Percentiles rank a stretch among this genome's conserved stretches.
Evolutionary conservation across 2,329 filamentous ascomycete species (phyloP).

Genomic region (Epichloe typhina): DNA sequence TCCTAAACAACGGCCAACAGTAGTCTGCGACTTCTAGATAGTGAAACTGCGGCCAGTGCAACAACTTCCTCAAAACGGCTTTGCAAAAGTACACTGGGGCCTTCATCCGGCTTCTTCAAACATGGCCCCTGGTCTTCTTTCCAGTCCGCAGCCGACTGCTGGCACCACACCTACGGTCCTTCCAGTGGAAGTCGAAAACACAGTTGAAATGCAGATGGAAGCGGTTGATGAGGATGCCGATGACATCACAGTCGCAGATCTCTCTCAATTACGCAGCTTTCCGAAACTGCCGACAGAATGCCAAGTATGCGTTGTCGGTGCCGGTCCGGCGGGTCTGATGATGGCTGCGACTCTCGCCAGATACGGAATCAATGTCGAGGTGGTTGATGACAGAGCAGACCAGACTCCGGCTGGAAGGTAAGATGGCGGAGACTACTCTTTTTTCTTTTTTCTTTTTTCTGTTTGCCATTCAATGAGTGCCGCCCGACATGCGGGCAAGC

Average conservation of each 20-base stretch:
- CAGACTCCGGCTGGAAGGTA: constrained; percentile 52
- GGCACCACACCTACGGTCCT: not conserved
- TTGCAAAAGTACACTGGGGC: not conserved
- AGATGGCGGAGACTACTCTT: not conserved
- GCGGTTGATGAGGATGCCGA: constrained; percentile 14
- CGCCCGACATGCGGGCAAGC: not conserved
- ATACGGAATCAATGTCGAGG: constrained; percentile 50
- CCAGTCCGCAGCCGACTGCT: constrained; percentile 1
- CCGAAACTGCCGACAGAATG: constrained; percentile 32
- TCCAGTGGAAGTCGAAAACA: constrained; percentile 5
- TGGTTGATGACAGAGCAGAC: constrained; percentile 56
- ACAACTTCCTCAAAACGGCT: not conserved
- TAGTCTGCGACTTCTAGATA: not conserved
- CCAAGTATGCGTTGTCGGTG: constrained; percentile 40
- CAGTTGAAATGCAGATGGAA: constrained; percentile 9
- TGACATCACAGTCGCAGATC: constrained; percentile 28
- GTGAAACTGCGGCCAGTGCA: not conserved
- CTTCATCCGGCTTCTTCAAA: not conserved
- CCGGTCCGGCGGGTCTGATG: constrained; percentile 44
- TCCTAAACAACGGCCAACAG: not conserved
- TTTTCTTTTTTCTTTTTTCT: not conserved
- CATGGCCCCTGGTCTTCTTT: constrained; percentile 6
- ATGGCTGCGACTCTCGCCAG: constrained; percentile 43
- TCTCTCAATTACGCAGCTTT: constrained; percentile 35
- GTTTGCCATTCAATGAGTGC: not conserved